Percentiles rank a stretch among this genome's conserved stretches.
phyloP scores from a whole-genome alignment of 495 filamentous ascomycete species.

The Bombardia bombarda region DNA sequence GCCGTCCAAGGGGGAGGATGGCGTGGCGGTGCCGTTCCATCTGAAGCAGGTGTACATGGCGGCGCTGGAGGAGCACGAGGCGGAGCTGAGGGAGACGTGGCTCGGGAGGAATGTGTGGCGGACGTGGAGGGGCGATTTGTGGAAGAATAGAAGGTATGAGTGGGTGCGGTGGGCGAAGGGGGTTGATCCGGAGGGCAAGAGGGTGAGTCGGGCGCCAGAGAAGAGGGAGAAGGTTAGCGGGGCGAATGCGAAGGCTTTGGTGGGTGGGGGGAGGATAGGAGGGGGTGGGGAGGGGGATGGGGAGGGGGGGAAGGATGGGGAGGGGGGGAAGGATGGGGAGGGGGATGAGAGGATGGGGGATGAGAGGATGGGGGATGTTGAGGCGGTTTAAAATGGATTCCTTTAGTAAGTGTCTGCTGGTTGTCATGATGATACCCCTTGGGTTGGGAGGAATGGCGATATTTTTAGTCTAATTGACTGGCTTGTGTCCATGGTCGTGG shows the following conservation, averaged over 20 bases:
- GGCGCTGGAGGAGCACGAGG: constrained; percentile 44
- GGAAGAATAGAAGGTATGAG: constrained; percentile 49
- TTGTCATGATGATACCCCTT: neutral
- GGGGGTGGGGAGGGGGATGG: neutral
- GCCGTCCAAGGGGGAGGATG: constrained; percentile 35
- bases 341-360: neutral
- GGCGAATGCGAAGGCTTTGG: constrained; percentile 3
- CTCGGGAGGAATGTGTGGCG: constrained; percentile 79
- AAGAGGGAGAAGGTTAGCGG: constrained; percentile 2
- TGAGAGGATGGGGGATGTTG: neutral
- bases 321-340: neutral
- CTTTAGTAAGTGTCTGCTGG: neutral
- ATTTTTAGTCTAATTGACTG: neutral
- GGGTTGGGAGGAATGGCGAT: neutral
- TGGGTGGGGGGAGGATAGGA: too few relatives aligned
- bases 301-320: neutral
- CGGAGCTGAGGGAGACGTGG: constrained; percentile 60
- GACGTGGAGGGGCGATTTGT: constrained; percentile 88
- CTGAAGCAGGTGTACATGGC: constrained; percentile 44
- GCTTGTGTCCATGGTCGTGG: too few relatives aligned
- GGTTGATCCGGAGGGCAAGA: constrained; percentile 23
- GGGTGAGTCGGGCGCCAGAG: constrained; percentile 18
- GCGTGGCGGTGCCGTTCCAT: constrained; percentile 40
- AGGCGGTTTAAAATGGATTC: neutral
- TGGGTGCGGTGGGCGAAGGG: constrained; percentile 66